A percentile compares a stretch with the other conserved stretches of the same genome.
These are phyloP conservation scores for Colletotrichum eremochloae DNA, from an alignment of 2,329 filamentous ascomycete genomes.

Conservation along the genomic window DNA sequence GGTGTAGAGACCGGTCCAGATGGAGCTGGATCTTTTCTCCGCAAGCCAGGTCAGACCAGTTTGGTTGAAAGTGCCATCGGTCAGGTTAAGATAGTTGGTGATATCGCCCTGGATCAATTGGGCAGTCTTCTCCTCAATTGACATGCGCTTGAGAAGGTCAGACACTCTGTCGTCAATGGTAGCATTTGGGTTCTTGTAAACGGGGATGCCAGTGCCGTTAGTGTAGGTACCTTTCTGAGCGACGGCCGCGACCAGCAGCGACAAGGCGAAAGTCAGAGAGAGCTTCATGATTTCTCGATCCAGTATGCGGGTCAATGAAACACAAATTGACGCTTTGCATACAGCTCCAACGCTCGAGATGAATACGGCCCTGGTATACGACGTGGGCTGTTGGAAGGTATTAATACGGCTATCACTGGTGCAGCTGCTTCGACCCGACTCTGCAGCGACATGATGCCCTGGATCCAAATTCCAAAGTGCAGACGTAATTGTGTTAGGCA, in stretches of 20 bases:
- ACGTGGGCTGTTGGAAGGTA: slow-evolving; percentile 32
- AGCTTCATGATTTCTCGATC: slow-evolving; percentile 48
- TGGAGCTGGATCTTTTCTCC: slow-evolving; percentile 73
- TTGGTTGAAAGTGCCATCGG: slow-evolving; percentile 74
- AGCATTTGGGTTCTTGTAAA: slow-evolving; percentile 75
- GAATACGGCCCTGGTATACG: slow-evolving; percentile 2
- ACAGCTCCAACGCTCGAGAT: slow-evolving; percentile 25
- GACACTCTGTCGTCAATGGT: slow-evolving; percentile 73
- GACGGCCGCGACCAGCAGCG: slow-evolving; percentile 45
- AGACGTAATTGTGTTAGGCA: slow-evolving; percentile 41
- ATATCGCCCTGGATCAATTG: slow-evolving; percentile 80
- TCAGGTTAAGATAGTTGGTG: slow-evolving; percentile 79
- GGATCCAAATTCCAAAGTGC: slow-evolving; percentile 21
- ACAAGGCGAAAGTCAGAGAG: slow-evolving; percentile 45
- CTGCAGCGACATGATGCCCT: slow-evolving; percentile 31
- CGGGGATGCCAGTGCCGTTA: slow-evolving; percentile 47
- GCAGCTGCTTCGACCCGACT: slow-evolving; percentile 3
- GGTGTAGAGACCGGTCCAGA: slow-evolving; percentile 79
- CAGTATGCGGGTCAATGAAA: slow-evolving; percentile 18
- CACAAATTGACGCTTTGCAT: slow-evolving; percentile 32
- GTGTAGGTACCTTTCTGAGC: slow-evolving; percentile 44
- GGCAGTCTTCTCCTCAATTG: slow-evolving; percentile 78
- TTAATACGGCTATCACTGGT: slow-evolving; percentile 40
- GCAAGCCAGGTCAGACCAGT: slow-evolving; percentile 77
- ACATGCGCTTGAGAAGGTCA: slow-evolving; percentile 80